phyloP scores from a whole-genome alignment of 164 flowering plant species.

The Umbilicus rupestris region DNA sequence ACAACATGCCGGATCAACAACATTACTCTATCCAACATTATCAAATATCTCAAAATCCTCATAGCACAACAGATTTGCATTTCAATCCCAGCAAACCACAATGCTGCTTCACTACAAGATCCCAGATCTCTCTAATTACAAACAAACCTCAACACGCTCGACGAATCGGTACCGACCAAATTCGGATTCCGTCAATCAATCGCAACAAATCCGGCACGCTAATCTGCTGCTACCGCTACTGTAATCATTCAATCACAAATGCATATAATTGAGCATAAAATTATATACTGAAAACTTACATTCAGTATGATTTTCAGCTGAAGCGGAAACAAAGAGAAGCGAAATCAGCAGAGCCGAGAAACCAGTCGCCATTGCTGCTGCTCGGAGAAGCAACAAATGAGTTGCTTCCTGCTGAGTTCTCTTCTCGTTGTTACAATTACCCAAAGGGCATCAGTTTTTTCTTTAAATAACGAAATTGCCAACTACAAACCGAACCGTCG shows the following conservation, averaged over 20 bases:
- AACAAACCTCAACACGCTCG: no score
- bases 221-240: not conserved
- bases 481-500: not conserved
- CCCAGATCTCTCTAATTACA: no score
- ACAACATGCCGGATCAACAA: no score
- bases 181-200: no score
- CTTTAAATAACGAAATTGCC: not conserved
- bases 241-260: not conserved
- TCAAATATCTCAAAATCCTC: no score
- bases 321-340: not conserved
- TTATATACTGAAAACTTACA: not conserved
- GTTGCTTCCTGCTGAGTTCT: not conserved
- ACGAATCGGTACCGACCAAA: no score
- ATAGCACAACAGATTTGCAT: no score
- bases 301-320: not conserved
- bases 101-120: no score
- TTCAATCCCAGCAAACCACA: no score
- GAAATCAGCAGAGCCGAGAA: not conserved
- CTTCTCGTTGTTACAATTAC: not conserved
- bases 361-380: conserved; percentile 1
- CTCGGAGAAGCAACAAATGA: no score
- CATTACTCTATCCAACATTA: no score
- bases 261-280: not conserved
- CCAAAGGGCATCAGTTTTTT: not conserved
- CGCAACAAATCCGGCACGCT: not conserved